Base-by-base conservation (phyloP, 352 stramenopile genomes). In the Globisporangium splendens region DNA sequence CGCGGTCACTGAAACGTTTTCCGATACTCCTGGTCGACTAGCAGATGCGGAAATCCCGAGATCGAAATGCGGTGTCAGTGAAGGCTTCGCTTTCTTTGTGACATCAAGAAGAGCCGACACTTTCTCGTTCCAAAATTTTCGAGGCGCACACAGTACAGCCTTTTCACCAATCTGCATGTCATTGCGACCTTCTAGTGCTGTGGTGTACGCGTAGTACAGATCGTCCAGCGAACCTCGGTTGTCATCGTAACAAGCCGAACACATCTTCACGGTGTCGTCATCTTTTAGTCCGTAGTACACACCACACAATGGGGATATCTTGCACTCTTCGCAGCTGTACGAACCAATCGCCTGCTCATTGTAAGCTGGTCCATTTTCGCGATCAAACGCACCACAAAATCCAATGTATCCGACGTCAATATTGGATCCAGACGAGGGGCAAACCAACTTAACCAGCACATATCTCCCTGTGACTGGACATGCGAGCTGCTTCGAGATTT, bases 341-440 rank as follows among this genome's bases (percentile, higher is more conserved):
- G 73, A 69, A 11, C 41, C 56, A 35, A 64, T 49, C 14, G 38
- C 64, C 38, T 65, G 65, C 10, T 95, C 73, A 22, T 61, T 82
- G 56, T 96, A 96, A 12, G 77, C 86, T n/a, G 84, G 84, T 24
- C 86, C 86, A 56, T 92, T 90, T 11, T 93, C 82, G 31, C 73
- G 76, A 59, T 96, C 84, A 38, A 90, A 93, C 7, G 77, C 76
- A 1, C 86, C 86, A n/a, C 68, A 92, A 44, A 92, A 76, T 2
- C 83, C 86, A 43, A 94, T 62, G 60, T 91, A 93, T 12, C 86
- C 84, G 18, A 93, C 65, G 31, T 96, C 84, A 39, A 96, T 96
- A 49, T 94, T 96, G n/a, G 69, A 64, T 15, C 83, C 83, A 13
- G 73, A 61, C 0, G 81, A 75, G 8, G 86, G 71, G 28, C 80